Conservation (phyloP, 306 rosid genomes). For the Crataegus laevigata region DNA sequence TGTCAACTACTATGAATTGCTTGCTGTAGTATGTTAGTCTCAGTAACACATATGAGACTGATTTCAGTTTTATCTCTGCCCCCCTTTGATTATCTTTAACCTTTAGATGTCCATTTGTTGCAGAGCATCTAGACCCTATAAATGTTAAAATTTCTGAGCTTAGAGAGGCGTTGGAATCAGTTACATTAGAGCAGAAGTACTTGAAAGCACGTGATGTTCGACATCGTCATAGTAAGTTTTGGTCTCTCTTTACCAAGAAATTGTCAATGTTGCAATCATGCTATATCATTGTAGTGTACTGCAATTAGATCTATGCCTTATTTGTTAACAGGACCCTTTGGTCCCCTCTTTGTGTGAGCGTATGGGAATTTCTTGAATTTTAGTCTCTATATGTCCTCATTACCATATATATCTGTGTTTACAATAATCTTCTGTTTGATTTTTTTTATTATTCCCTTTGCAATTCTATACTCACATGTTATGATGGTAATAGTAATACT, state of each 20-base stretch:
- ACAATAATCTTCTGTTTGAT: not conserved
- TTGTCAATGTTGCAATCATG: not conserved
- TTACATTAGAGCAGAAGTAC: constrained; percentile 88
- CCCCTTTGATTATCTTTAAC: not conserved
- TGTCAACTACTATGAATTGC: not conserved
- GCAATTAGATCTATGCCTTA: not conserved
- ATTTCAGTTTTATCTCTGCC: not conserved
- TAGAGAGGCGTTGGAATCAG: constrained; percentile 91
- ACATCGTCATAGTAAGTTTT: constrained; percentile 85
- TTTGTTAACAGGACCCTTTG: too few relatives aligned
- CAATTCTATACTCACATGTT: not conserved
- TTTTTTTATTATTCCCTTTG: not conserved
- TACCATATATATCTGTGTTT: not conserved
- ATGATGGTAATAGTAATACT: too few relatives aligned
- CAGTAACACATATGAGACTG: not conserved
- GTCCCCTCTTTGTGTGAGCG: not conserved
- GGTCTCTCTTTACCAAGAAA: not conserved
- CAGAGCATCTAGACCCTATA: constrained; percentile 99
- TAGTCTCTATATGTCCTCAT: not conserved
- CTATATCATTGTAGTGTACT: not conserved
- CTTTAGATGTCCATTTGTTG: constrained; percentile 8
- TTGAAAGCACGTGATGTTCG: constrained; percentile 90
- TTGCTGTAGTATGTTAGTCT: not conserved
- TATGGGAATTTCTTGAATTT: not conserved
- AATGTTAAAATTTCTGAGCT: constrained; percentile 98